These are phyloP conservation scores for Myxozyma neotropica DNA, from an alignment of 805 yeast species.

Conservation along the genomic window DNA sequence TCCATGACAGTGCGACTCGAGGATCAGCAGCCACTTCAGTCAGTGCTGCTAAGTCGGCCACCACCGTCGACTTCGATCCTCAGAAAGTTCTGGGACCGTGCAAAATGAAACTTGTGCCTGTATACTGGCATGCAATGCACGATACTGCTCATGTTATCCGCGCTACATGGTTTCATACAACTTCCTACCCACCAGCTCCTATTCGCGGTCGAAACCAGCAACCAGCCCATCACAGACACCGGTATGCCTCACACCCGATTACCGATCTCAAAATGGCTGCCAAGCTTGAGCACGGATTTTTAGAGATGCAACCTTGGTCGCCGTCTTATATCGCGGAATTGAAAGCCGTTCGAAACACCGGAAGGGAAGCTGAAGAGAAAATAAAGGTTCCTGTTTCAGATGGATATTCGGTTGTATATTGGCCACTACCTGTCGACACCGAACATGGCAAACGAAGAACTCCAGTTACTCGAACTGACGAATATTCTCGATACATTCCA, in stretches of 20 bases:
- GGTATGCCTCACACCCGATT: slow-evolving; percentile 40
- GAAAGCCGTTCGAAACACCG: slow-evolving; percentile 31
- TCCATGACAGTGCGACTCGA: not conserved
- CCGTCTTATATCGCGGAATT: slow-evolving; percentile 32
- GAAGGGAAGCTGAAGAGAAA: slow-evolving; percentile 33
- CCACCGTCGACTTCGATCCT: not conserved
- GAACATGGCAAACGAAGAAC: not conserved
- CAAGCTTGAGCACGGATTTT: slow-evolving; percentile 31
- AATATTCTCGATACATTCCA: slow-evolving; percentile 17
- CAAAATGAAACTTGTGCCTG: slow-evolving; percentile 39
- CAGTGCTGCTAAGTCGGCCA: not conserved
- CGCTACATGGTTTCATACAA: slow-evolving; percentile 45
- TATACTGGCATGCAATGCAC: slow-evolving; percentile 45
- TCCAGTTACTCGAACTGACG: slow-evolving; percentile 6
- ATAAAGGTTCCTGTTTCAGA: slow-evolving; percentile 28
- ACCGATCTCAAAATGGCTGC: slow-evolving; percentile 33
- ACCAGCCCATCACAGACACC: slow-evolving; percentile 8
- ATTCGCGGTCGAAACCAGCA: slow-evolving; percentile 8
- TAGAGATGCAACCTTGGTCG: slow-evolving; percentile 35
- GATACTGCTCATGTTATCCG: slow-evolving; percentile 42
- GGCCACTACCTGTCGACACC: slow-evolving; percentile 27
- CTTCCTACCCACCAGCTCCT: slow-evolving; percentile 8
- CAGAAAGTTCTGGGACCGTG: slow-evolving; percentile 17
- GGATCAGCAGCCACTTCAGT: not conserved
- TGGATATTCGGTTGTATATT: slow-evolving; percentile 26